phyloP scores from a whole-genome alignment of 306 rosid genomes.

The Benincasa hispida region DNA sequence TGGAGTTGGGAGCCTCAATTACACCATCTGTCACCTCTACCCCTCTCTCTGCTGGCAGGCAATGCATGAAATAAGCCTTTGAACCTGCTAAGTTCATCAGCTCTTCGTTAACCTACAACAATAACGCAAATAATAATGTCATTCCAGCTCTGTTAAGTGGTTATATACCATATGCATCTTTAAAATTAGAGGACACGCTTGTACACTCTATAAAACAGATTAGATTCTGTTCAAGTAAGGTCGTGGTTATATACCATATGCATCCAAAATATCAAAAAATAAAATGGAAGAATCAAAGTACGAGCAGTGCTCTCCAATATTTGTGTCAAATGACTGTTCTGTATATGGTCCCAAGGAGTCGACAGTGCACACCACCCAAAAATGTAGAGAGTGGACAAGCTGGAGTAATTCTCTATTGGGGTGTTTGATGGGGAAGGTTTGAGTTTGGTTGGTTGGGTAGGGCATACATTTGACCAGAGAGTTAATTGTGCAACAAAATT shows the following conservation, averaged over 20 bases:
- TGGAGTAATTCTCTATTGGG: neutral
- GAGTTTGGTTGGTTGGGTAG: neutral
- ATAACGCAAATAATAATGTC: neutral
- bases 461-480: neutral
- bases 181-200: too few relatives aligned
- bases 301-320: neutral
- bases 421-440: neutral
- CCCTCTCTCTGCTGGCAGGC: slow-evolving; percentile 96
- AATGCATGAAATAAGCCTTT: slow-evolving; percentile 79
- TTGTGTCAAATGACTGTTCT: neutral
- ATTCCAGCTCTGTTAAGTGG: neutral
- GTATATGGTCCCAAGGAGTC: neutral
- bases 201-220: too few relatives aligned
- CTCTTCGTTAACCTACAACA: slow-evolving; percentile 46
- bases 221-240: too few relatives aligned
- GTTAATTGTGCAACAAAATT: neutral
- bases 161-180: too few relatives aligned
- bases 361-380: neutral
- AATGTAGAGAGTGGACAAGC: neutral
- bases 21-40: slow-evolving; percentile 88
- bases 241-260: neutral
- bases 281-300: neutral
- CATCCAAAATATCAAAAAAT: neutral
- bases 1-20: slow-evolving; percentile 79
- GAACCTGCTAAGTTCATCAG: slow-evolving; percentile 86